Base-by-base conservation (phyloP, 164 flowering plant species). In the Aristolochia fimbriata region DNA sequence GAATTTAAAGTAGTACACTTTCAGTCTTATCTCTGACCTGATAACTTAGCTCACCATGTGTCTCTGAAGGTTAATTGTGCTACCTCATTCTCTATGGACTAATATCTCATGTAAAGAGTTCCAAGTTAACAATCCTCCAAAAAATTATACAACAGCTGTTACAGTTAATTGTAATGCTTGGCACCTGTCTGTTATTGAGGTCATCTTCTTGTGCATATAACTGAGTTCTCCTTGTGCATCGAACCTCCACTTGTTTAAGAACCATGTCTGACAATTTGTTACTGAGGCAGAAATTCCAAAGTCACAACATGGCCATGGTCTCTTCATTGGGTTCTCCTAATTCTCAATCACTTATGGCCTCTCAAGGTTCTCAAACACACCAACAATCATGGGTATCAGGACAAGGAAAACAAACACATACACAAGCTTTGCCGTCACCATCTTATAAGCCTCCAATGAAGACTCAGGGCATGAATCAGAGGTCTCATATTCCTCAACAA, bases 311-410 rank as follows among this genome's bases (percentile, higher is more conserved):
- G 66, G 25, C 74, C 58, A 78, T 89, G 73, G 71, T 46, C 47
- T 54, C 82, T 43, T 55, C 85, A 10, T 62, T 75, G 19, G 83
- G 84, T 58, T 55, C 94, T 54, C 55, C 86, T 23, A 62, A 69
- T 64, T 58, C 84, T 55, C 66, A 81, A 61, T 69, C 83, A 57
- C 79, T 79, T 21, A 69, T 62, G 67, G 62, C 80, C 22, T 68
- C 91, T 54, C 88, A 81, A 67, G 68, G 70, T 65, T 52, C 66
- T 62, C 90, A 76, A 66, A 21, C 86, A 21, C 73, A 68, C 63
- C 76, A 72, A 27, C 98, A 88, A 68, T 86, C 96, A 41, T 88
- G 96, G 97, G 66, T 88, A 66, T 65, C 89, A 51, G 13, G 76
- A 24, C 96, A 81, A 71, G 94, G 84, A 62, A 85, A 77, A 48